Conservation (phyloP, 2,329 filamentous ascomycete genomes). For the Sphaerulina vaccinii region DNA sequence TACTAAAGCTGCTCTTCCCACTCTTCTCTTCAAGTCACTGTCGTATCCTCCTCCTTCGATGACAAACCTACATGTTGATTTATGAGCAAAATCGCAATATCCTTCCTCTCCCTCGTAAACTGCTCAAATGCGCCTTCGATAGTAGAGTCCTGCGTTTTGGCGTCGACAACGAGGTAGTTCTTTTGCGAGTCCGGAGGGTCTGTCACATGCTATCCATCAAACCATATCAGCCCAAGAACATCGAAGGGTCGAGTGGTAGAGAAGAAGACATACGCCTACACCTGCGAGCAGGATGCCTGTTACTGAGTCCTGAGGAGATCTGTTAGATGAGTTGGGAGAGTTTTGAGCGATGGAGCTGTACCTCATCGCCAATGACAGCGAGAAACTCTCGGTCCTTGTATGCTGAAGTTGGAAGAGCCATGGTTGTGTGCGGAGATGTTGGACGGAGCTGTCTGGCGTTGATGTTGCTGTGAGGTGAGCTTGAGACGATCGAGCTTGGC, state of each 20-base stretch:
- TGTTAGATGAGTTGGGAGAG: background rate
- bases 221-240: too few species aligned
- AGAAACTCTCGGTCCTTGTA: conserved; percentile 89
- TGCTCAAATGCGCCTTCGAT: conserved; percentile 89
- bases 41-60: background rate
- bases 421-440: conserved; percentile 33
- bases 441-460: background rate
- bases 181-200: conserved; percentile 84
- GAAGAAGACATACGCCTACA: conserved; percentile 69
- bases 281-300: conserved; percentile 93
- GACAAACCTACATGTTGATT: conserved; percentile 79
- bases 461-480: background rate
- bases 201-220: conserved; percentile 91
- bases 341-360: conserved; percentile 36
- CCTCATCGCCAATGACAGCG: conserved; percentile 97
- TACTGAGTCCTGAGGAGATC: conserved; percentile 72
- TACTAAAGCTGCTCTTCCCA: background rate
- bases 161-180: conserved; percentile 96
- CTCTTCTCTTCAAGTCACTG: too few species aligned
- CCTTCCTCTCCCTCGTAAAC: conserved; percentile 87
- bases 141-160: conserved; percentile 81
- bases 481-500: too few species aligned
- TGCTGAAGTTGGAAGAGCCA: conserved; percentile 60
- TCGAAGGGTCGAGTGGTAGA: too few species aligned
- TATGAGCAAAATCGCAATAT: conserved; percentile 94